Evolutionary conservation across 805 yeast species (phyloP), one percentile per base, ranked within the genome.

Genomic region (Brettanomyces sp.): DNA sequence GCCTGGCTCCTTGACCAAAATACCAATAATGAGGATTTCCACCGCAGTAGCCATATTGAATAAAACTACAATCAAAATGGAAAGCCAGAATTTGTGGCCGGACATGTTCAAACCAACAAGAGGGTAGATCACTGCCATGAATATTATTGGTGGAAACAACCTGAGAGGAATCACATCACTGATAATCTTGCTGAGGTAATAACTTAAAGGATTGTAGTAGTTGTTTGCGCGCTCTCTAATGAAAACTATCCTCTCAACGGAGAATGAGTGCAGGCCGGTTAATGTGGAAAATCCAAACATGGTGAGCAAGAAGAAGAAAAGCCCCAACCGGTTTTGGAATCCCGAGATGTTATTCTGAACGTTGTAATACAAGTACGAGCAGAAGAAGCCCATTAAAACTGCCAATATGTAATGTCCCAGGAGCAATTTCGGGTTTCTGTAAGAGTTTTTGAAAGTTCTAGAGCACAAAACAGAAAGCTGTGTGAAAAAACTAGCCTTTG

Each of bases 151-250:
- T 7, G 99, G 99, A n/a, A 93, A 72, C 1, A 93, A 78, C 53
- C 99, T 71, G 52, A 93, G 71, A 3, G 99, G 98, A n/a, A 93
- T 63, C 35, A 93, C 82, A 60, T 93, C 99, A 68, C 96, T 86
- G 3, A 89, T 49, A 35, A 93, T 82, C 60, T 93, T 93, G 54
- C 95, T 83, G 40, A 79, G 55, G 58, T 86, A 93, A 63, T 90
- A 93, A 49, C 95, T 82, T 45, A 82, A 60, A 13, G 99, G 95
- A 49, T 80, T 80, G 64, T 93, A 93, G 62, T 93, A 93, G 54
- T 91, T 91, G 60, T 93, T 93, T 5, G 98, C 89, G 46, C 99
- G 75, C 64, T 93, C 99, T 45, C 96, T 77, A 48, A 93, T 76
- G 58, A 91, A 93, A 14, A 91, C 87, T 40, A 89, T 78, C 55